These are phyloP conservation scores for Alternaria tenuissima DNA, from an alignment of 2,329 filamentous ascomycete genomes.

Conservation along the genomic window DNA sequence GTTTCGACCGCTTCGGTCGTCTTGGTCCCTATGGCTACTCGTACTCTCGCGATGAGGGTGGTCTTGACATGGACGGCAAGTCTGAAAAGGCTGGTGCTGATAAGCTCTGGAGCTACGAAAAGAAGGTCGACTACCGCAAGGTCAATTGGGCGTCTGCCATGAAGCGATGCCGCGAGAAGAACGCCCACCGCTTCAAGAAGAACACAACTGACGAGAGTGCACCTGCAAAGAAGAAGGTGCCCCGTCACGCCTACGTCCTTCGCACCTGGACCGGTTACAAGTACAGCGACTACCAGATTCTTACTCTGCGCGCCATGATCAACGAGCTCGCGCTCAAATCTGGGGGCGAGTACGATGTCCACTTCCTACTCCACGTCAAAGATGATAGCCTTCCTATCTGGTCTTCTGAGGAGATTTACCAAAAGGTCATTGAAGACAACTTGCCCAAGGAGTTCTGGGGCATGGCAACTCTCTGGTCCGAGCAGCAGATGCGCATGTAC, in stretches of 20 bases:
- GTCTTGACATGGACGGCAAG: slow-evolving; percentile 58
- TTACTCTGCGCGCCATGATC: slow-evolving; percentile 84
- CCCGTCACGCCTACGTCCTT: slow-evolving; percentile 82
- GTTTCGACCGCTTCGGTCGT: slow-evolving; percentile 61
- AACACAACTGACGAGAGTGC: slow-evolving; percentile 42
- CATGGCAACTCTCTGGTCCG: slow-evolving; percentile 91
- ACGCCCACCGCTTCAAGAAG: slow-evolving; percentile 56
- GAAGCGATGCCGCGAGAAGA: slow-evolving; percentile 59
- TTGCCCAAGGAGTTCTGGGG: slow-evolving; percentile 87
- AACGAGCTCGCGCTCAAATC: slow-evolving; percentile 81
- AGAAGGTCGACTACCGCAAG: slow-evolving; percentile 58
- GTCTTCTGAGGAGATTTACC: slow-evolving; percentile 75
- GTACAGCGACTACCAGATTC: slow-evolving; percentile 80
- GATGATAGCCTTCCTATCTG: slow-evolving; percentile 79
- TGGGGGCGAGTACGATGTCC: slow-evolving; percentile 85
- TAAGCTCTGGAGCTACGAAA: slow-evolving; percentile 59
- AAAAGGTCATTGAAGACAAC: slow-evolving; percentile 70
- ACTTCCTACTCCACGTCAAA: slow-evolving; percentile 85
- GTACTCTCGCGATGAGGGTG: slow-evolving; percentile 55
- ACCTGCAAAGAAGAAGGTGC: slow-evolving; percentile 52
- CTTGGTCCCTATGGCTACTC: slow-evolving; percentile 62
- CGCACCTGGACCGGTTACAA: slow-evolving; percentile 83
- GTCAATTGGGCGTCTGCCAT: slow-evolving; percentile 60
- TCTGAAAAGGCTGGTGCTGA: slow-evolving; percentile 56
- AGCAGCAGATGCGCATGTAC: slow-evolving; percentile 88